Evolutionary conservation across 2,329 filamentous ascomycete species (phyloP), one percentile per base, ranked within the genome.

Genomic region (Fusarium siculi): DNA sequence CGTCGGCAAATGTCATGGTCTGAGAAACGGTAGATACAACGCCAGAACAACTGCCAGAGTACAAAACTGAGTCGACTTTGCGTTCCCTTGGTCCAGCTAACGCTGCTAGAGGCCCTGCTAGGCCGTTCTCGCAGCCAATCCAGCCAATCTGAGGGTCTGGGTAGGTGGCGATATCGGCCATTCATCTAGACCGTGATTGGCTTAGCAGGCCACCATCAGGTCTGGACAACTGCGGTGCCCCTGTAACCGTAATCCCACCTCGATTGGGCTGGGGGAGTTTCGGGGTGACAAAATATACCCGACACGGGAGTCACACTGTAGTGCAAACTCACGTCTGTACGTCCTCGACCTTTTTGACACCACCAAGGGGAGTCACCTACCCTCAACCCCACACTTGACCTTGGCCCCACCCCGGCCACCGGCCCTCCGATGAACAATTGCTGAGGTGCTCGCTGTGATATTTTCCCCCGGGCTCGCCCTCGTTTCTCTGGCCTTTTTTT

Each of bases 151-250:
- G 28, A 50, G 47, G 28, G 30, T 9, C 30, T 50, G 47, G 1
- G 30, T 50, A 50, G 30, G 47, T 50, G 47, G 47, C 47, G 47
- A 50, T 50, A 50, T 50, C 47, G 47, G 47, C 47, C 47, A 23
- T 50, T 50, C 47, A 50, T 34, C 47, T 50, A 50, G 47, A 23
- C 47, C 47, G 2, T 50, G 47, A 50, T 50, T 50, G 47, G 47
- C 47, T 14, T 34, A 50, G 47, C 30, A 50, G 30, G 30, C 30
- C n/a, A 50, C 47, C 47, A 50, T 50, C 30, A 50, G 47, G 47
- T 19, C 47, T 50, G 30, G 47, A 34, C 30, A 34, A 50, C 47
- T 50, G 16, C 15, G 11, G n/a, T 34, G 47, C 47, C 47, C 47
- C 47, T 50, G 47, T 50, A 50, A 32, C 47, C 1, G 46, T 50